phyloP scores from a whole-genome alignment of 805 yeast genomes.

The Ogataea pilisensis region DNA sequence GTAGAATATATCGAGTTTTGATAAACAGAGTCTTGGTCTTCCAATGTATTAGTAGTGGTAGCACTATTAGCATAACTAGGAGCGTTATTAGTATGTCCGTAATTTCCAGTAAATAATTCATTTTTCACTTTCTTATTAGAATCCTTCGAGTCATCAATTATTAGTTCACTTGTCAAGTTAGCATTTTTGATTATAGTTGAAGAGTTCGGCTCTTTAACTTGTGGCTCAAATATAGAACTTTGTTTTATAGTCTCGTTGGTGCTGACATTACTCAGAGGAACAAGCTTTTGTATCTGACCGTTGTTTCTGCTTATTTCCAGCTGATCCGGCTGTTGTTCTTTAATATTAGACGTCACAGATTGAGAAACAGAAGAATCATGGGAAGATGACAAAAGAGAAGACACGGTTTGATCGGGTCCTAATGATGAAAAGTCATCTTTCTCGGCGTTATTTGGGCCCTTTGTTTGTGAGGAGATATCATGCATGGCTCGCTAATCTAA shows the following conservation, averaged over 20 bases:
- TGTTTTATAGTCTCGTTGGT: neutral
- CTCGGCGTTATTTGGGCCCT: neutral
- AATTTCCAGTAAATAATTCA: neutral
- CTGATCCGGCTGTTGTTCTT: too few species aligned
- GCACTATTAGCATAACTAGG: neutral
- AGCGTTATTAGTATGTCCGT: neutral
- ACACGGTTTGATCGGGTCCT: neutral
- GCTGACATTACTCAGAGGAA: neutral
- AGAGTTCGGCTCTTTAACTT: neutral
- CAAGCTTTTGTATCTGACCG: too few species aligned
- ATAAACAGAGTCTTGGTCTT: constrained; percentile 21
- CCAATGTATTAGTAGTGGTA: constrained; percentile 5
- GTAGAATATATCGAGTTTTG: constrained; percentile 25
- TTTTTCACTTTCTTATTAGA: neutral
- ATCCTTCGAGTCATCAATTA: constrained; percentile 1
- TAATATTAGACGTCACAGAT: too few species aligned
- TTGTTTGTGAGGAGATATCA: neutral
- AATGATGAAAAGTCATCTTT: neutral
- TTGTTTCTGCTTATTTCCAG: neutral
- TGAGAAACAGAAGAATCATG: neutral
- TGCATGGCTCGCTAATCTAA: neutral
- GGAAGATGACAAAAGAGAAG: neutral
- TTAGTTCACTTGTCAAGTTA: constrained; percentile 12
- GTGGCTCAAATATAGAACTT: neutral
- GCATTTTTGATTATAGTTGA: constrained; percentile 1